Evolutionary conservation across 2,329 filamentous ascomycete genomes (phyloP), one percentile per base, ranked within the genome.

Genomic region (Acrocalymma vagum): DNA sequence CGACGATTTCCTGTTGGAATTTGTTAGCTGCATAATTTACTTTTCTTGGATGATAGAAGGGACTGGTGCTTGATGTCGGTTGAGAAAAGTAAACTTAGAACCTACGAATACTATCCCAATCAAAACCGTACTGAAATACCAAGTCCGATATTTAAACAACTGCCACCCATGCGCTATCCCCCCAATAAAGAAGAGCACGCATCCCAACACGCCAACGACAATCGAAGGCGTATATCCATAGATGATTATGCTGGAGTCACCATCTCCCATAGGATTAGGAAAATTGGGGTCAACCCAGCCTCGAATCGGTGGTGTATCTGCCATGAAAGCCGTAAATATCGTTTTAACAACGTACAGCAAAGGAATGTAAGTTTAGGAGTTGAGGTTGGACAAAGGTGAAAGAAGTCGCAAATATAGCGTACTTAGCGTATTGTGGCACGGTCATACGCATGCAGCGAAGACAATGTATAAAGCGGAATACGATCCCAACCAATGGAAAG

Each of bases 201-300:
- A 70, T 0, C 67, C 70, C 15, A 75, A 63, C 3, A 75, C 63
- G 16, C 73, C 67, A 1, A 68, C 62, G 0, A 70, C 43, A 2
- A 77, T 66, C 1, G 69, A 68, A 2, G 69, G 71, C 4, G 67
- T 72, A 21, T 74, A 72, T 1, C 78, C 63, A 31, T 62, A 58
- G 32, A 63, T 58, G 17, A 62, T 58, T 17, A 63, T 48, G 9
- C 45, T 63, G 2, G 75, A 75, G 55, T 80, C 76, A 55, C 72
- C 70, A 2, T 65, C 52, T 4, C 72, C 72, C 25, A 69, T 67
- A 7, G 77, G 77, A 30, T 76, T 78, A 27, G 78, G 75, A 41
- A 77, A 80, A 59, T 77, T 71, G 22, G 78, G 78, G 53, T 82
- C 77, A 39, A 79, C 63, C 34, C 78, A 80, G 48, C 75, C 64